These are phyloP conservation scores for Bassia scoparia DNA, from an alignment of 148 eudicot genomes.

Conservation along the genomic window DNA sequence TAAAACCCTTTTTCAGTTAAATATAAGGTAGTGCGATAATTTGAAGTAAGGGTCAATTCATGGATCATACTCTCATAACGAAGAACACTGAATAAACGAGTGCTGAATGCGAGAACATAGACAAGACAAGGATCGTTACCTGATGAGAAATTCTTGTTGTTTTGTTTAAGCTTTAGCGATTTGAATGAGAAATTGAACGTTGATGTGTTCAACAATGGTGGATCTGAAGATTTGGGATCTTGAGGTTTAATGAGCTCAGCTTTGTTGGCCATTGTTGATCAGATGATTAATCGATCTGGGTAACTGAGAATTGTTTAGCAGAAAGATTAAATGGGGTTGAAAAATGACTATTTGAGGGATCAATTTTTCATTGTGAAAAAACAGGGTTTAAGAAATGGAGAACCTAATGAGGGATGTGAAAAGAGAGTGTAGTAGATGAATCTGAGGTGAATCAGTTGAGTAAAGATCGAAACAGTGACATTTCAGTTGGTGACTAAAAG, in stretches of 20 bases:
- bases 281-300: background rate
- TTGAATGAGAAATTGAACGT: slow-evolving; percentile 38
- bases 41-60: slow-evolving; percentile 94
- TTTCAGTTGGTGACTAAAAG: background rate
- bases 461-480: background rate
- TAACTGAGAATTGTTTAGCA: background rate
- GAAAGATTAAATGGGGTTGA: background rate
- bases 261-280: slow-evolving; percentile 29
- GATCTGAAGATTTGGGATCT: slow-evolving; percentile 37
- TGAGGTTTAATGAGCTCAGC: slow-evolving; percentile 31
- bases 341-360: background rate
- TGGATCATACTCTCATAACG: slow-evolving; percentile 98
- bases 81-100: slow-evolving; percentile 79
- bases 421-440: background rate
- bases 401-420: background rate
- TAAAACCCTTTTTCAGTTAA: slow-evolving; percentile 81
- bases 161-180: slow-evolving; percentile 72
- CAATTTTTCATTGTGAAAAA: background rate
- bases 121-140: slow-evolving; percentile 68
- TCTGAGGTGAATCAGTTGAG: background rate
- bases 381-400: background rate
- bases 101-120: slow-evolving; percentile 74
- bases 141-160: slow-evolving; percentile 83
- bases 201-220: slow-evolving; percentile 3
- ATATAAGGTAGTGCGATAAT: slow-evolving; percentile 76